Conservation (phyloP, 2,329 filamentous ascomycete genomes). For the Teratosphaeria zuluensis region DNA sequence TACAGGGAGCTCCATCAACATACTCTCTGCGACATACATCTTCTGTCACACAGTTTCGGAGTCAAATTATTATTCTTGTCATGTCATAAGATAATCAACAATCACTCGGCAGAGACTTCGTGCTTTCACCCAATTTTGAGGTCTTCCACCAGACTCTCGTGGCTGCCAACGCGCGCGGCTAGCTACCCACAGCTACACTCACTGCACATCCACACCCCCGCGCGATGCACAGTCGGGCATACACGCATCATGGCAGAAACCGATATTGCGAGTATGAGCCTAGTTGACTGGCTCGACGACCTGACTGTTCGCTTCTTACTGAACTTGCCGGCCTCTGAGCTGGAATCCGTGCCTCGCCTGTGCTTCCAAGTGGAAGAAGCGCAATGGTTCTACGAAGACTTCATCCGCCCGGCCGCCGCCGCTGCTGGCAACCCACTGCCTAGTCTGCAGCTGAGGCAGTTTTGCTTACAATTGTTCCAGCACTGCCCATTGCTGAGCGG, state of each 20-base stretch:
- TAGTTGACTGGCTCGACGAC: slow-evolving; percentile 97
- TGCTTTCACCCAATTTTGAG: neutral
- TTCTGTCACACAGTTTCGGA: neutral
- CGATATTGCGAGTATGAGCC: slow-evolving; percentile 47
- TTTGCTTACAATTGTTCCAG: slow-evolving; percentile 84
- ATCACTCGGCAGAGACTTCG: too few species aligned
- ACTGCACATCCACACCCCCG: neutral
- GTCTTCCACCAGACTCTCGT: neutral
- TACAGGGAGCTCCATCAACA: neutral
- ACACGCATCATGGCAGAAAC: neutral
- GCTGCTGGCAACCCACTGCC: slow-evolving; percentile 67
- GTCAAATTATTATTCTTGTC: neutral
- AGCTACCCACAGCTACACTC: neutral
- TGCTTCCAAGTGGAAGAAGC: slow-evolving; percentile 99
- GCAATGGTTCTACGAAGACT: slow-evolving; percentile 99
- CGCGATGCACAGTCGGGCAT: neutral
- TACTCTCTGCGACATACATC: neutral
- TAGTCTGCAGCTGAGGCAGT: slow-evolving; percentile 72
- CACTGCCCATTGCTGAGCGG: slow-evolving; percentile 82
- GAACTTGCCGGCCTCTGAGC: slow-evolving; percentile 85
- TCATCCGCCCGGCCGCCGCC: slow-evolving; percentile 60
- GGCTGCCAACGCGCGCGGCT: neutral
- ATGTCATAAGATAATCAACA: too few species aligned
- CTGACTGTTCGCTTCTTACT: slow-evolving; percentile 96
- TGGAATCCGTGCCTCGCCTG: slow-evolving; percentile 81